Evolutionary conservation across 768 basidiomycete species (phyloP), one percentile per base, ranked within the genome.

Genomic region (Tylopilus sp.): DNA sequence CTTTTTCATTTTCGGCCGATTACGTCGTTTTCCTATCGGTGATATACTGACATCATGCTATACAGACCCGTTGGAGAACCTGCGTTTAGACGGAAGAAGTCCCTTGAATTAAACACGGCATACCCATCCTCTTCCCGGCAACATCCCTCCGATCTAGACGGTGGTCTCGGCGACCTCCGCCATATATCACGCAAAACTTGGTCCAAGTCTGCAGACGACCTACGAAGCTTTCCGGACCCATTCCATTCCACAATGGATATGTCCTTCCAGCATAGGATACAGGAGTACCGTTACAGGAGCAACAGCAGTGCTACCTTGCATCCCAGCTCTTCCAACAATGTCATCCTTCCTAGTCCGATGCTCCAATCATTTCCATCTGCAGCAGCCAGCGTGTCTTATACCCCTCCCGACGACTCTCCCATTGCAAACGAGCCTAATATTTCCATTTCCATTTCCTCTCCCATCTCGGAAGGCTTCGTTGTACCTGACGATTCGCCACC

Each of bases 191-290:
- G 81, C 59, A 85, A 81, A 64, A 78, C 77, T 12, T 91, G 89
- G 89, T 89, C 88, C 22, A 82, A 75, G 63, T 90, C 87, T 6
- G 88, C 81, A 20, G 89, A 91, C 62, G 89, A 92, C 65, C 76
- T 91, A 45, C 78, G 80, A 59, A 81, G 79, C 63, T 69, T 82
- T 44, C 73, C 75, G 13, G 61, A 64, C 35, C 67, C 58, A 12
- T 66, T 66, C 23, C 57, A 52, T 50, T 59, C 70, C 33, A 70
- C 71, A n/a, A 60, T 77, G 46, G 77, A 79, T 40, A 57, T 75
- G 6, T 73, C 75, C 18, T 72, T 88, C 57, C 82, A 86, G 38
- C 79, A 83, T 47, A 81, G 69, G 76, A 61, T 78, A 85, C 56
- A 79, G 76, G 36, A 83, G 51, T 91, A 91, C 62, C 76, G 88